Conservation (phyloP, 768 basidiomycete species). For the Mycena indigotica region DNA sequence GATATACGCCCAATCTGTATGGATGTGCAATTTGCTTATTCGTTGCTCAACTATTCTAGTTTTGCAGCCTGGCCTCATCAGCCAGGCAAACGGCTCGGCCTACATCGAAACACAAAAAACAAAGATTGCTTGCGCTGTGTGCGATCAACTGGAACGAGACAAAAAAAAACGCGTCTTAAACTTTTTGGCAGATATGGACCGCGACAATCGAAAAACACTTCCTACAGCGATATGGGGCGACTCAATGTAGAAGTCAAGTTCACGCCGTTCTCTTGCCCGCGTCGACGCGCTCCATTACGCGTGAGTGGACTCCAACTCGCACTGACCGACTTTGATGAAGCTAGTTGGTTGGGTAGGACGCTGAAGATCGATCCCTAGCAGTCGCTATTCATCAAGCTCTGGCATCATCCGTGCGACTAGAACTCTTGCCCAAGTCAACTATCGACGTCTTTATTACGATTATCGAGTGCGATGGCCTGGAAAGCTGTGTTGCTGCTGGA, state of each 20-base stretch:
- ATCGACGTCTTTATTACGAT: slow-evolving; percentile 90
- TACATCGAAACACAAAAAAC: slow-evolving; percentile 92
- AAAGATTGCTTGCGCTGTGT: slow-evolving; percentile 98
- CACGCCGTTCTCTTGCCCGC: slow-evolving; percentile 85
- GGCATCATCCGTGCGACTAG: slow-evolving; percentile 79
- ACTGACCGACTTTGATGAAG: slow-evolving; percentile 23
- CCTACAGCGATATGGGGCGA: slow-evolving; percentile 85
- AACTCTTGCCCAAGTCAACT: slow-evolving; percentile 90
- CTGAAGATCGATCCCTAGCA: slow-evolving; percentile 87
- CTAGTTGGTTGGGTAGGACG: slow-evolving; percentile 67
- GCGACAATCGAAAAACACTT: slow-evolving; percentile 75
- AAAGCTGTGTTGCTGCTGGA: slow-evolving; percentile 85
- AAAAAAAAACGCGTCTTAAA: too few relatives aligned
- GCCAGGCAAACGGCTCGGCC: slow-evolving; percentile 93
- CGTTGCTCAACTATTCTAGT: slow-evolving; percentile 47
- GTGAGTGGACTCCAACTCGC: slow-evolving; percentile 48
- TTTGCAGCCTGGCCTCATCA: slow-evolving; percentile 86
- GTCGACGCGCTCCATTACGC: slow-evolving; percentile 79
- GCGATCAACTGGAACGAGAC: slow-evolving; percentile 43
- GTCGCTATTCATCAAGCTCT: slow-evolving; percentile 86
- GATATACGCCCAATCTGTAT: slow-evolving; percentile 90
- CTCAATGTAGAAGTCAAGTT: slow-evolving; percentile 97
- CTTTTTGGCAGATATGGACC: slow-evolving; percentile 85
- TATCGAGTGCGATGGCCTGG: slow-evolving; percentile 90
- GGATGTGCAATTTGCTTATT: slow-evolving; percentile 14